phyloP scores from a whole-genome alignment of 345 rosid genomes.

The Euphorbia tirucalli region DNA sequence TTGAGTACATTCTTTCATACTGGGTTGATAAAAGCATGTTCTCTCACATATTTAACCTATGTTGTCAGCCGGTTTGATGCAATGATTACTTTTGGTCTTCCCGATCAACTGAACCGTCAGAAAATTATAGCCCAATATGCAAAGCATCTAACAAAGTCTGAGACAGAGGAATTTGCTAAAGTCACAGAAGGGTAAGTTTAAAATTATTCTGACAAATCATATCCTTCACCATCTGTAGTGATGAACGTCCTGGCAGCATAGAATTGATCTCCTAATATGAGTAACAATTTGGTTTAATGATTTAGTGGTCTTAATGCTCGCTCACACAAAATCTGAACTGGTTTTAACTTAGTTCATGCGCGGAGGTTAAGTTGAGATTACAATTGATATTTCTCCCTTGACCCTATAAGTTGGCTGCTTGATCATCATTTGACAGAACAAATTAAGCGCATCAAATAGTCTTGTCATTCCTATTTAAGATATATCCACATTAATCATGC shows the following conservation, averaged over 20 bases:
- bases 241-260: neutral
- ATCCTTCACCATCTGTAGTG: neutral
- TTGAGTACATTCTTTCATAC: neutral
- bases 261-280: neutral
- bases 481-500: neutral
- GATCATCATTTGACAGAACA: too few relatives aligned
- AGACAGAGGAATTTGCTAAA: slow-evolving; percentile 60
- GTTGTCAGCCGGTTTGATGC: slow-evolving; percentile 78
- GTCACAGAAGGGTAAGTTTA: slow-evolving; percentile 55
- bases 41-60: slow-evolving; percentile 12
- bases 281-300: neutral
- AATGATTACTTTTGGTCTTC: slow-evolving; percentile 72
- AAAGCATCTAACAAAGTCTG: slow-evolving; percentile 69
- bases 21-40: neutral
- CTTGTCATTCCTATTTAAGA: too few relatives aligned
- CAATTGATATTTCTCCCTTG: neutral
- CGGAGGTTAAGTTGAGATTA: neutral
- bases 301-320: neutral
- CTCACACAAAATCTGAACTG: neutral
- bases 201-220: neutral
- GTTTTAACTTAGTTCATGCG: slow-evolving; percentile 2
- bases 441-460: too few relatives aligned
- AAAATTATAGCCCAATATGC: slow-evolving; percentile 82
- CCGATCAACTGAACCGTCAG: slow-evolving; percentile 63
- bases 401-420: neutral